Evolutionary conservation across 2,329 filamentous ascomycete species (phyloP).

Genomic region (Thelonectria rubi): DNA sequence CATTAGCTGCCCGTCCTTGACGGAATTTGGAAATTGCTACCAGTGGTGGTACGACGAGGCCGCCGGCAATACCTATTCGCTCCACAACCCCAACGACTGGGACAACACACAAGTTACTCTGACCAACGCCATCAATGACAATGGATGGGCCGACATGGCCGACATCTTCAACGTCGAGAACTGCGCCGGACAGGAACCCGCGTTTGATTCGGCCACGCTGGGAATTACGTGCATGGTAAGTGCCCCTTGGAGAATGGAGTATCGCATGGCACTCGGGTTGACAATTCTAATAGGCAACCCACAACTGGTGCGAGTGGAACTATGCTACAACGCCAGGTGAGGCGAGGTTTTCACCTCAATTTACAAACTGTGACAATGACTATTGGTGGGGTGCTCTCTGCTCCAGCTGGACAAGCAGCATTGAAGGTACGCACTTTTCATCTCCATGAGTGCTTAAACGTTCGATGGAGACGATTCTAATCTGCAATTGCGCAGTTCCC

Average conservation of each 20-base stretch:
- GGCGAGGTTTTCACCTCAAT: constrained; percentile 24
- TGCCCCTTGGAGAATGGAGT: too few species aligned
- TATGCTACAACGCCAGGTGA: constrained; percentile 20
- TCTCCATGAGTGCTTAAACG: background rate
- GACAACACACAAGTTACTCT: constrained; percentile 34
- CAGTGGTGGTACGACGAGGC: constrained; percentile 36
- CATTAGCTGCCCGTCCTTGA: constrained; percentile 13
- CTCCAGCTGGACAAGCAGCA: constrained; percentile 28
- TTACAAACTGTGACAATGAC: constrained; percentile 38
- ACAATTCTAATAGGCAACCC: constrained; percentile 5
- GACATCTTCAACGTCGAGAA: constrained; percentile 40
- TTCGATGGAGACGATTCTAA: background rate
- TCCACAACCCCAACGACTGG: constrained; percentile 38
- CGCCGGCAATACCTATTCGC: constrained; percentile 36
- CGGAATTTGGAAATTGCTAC: constrained; percentile 24
- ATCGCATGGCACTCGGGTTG: too few species aligned
- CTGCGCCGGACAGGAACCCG: constrained; percentile 33
- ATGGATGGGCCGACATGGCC: constrained; percentile 38
- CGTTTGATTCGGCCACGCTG: constrained; percentile 33
- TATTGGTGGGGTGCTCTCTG: constrained; percentile 32
- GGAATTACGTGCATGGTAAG: constrained; percentile 33
- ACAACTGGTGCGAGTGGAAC: constrained; percentile 40
- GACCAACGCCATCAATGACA: constrained; percentile 32
- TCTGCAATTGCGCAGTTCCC: constrained; percentile 22
- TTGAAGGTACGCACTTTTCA: constrained; percentile 8